Percentiles rank a stretch among this genome's conserved stretches.
phyloP scores from a whole-genome alignment of 306 rosid species.

The Malus sieversii region DNA sequence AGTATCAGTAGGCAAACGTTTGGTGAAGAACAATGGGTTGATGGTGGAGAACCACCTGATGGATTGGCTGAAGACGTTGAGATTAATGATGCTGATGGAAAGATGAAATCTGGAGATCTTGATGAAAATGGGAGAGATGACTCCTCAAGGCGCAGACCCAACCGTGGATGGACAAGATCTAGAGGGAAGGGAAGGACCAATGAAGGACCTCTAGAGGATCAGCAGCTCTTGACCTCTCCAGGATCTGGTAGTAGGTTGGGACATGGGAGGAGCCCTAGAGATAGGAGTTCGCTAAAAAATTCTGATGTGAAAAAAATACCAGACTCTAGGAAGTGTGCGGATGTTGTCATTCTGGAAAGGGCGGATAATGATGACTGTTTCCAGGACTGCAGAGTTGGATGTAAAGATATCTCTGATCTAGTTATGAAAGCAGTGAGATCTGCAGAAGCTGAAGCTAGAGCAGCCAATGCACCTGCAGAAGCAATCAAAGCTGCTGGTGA shows the following conservation, averaged over 20 bases:
- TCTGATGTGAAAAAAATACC: constrained; percentile 45
- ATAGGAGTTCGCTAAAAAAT: constrained; percentile 45
- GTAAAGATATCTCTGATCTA: constrained; percentile 59
- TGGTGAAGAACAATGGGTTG: constrained; percentile 53
- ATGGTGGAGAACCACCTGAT: constrained; percentile 50
- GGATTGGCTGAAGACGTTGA: constrained; percentile 42
- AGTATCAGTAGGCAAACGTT: constrained; percentile 36
- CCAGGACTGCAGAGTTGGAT: constrained; percentile 72
- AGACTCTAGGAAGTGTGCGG: constrained; percentile 52
- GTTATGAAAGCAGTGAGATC: constrained; percentile 82
- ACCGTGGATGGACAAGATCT: constrained; percentile 64
- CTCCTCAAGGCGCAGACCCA: constrained; percentile 62
- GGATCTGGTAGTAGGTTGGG: constrained; percentile 64
- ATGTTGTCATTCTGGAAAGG: constrained; percentile 48
- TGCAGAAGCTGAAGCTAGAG: constrained; percentile 90
- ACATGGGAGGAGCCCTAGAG: constrained; percentile 56
- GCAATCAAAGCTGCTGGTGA: constrained; percentile 94
- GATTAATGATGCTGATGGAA: constrained; percentile 48
- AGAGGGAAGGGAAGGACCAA: constrained; percentile 70
- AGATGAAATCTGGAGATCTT: constrained; percentile 49
- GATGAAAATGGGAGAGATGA: constrained; percentile 81
- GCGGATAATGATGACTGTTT: constrained; percentile 78
- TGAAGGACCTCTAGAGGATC: constrained; percentile 69
- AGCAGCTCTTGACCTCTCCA: constrained; percentile 55
- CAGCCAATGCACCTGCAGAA: constrained; percentile 90